Evolutionary conservation across 2,329 filamentous ascomycete genomes (phyloP).

Genomic region (Pseudogymnoascus sp.): DNA sequence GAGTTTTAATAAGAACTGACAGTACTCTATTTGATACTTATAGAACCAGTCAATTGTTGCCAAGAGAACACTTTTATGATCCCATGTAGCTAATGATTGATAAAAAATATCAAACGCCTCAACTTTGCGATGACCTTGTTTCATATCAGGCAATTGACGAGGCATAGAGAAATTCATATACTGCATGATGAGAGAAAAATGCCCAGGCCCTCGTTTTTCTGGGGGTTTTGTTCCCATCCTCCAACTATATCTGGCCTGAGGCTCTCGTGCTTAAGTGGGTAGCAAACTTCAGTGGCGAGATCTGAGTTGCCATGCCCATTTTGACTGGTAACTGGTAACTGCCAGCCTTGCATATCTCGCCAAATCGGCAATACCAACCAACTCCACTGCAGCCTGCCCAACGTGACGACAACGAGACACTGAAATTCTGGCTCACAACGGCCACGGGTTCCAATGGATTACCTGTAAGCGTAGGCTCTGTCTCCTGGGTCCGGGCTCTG

Average conservation of each 20-base stretch:
- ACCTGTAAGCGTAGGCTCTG: not conserved
- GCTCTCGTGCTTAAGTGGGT: not conserved
- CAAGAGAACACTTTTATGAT: not conserved
- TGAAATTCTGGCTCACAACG: not conserved
- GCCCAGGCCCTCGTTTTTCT: not conserved
- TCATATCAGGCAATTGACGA: not conserved
- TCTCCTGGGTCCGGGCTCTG: not conserved
- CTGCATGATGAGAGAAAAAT: too few species aligned
- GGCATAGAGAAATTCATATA: not conserved
- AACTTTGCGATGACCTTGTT: not conserved
- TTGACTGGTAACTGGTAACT: not conserved
- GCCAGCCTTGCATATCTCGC: constrained; percentile 2
- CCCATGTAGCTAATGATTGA: not conserved
- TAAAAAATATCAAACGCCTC: not conserved
- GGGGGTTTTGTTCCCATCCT: not conserved
- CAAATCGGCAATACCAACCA: not conserved
- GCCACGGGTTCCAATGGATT: not conserved
- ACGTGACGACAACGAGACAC: not conserved
- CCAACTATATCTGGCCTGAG: not conserved
- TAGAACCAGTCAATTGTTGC: not conserved
- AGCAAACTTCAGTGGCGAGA: not conserved
- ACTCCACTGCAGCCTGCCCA: not conserved
- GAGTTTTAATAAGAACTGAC: not conserved
- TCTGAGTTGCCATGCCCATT: not conserved
- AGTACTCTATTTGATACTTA: not conserved